Evolutionary conservation across 495 filamentous ascomycete species (phyloP), one percentile per base, ranked within the genome.

Genomic region (Apiosordaria backusii): DNA sequence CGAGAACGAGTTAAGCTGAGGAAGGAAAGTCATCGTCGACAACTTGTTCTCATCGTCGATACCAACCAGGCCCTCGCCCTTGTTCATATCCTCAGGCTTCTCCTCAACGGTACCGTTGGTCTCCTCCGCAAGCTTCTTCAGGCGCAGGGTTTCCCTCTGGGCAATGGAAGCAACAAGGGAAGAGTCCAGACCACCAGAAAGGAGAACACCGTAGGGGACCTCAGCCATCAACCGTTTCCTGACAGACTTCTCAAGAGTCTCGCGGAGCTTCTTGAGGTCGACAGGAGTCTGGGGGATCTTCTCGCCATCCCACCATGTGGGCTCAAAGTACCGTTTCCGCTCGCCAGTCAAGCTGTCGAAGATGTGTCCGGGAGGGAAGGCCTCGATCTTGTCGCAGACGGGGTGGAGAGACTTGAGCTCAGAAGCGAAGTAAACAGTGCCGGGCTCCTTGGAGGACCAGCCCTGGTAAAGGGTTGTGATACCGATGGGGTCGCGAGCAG

Each of bases 141-240:
- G 81, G 66, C 91, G 86, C 57, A 90, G 76, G 4, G 89, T 97
- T 77, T 98, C 96, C 29, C 95, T 85, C 79, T 97, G 93, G 16
- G 95, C 96, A 74, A 99, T 99, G 15, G 95, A 86, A 25, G 95
- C 95, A 40, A 97, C 92, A 77, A 99, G 81, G 74, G 91, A 95
- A 27, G 96, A 98, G 80, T 99, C 95, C 58, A 99, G 84, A 72
- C 95, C 95, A 72, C 95, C 95, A 27, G 96, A 98, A 21, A 99
- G 84, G 58, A 99, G 81, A 18, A 99, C 95, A 78, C 95, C 95
- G 76, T 97, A 99, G 19, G 95, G 95, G 57, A 99, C 95, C 79
- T 99, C 95, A 21, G 95, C 95, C 95, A 99, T 99, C 72, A 99
- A 82, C 65, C 95, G 87, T 82, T 99, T 99, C 72, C 95, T 87